A percentile compares a stretch with the other conserved stretches of the same genome.
These are phyloP conservation scores for Eucalyptus regnans DNA, from an alignment of 345 rosid genomes.

Conservation along the genomic window DNA sequence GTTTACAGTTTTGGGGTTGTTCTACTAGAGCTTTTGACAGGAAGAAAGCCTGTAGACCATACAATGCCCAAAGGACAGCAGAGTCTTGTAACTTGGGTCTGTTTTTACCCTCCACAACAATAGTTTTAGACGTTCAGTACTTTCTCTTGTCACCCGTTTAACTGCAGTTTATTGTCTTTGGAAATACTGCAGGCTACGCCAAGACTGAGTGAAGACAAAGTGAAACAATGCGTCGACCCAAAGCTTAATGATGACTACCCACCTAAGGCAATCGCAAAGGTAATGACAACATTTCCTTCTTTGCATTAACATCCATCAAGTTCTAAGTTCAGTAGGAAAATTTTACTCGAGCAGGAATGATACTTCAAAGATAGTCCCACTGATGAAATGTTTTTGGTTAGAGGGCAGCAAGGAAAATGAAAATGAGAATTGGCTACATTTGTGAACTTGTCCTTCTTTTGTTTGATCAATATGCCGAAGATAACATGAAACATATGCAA, in stretches of 20 bases:
- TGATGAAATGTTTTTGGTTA: background rate
- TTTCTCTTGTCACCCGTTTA: background rate
- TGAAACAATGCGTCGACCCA: slow-evolving; percentile 92
- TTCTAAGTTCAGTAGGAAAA: background rate
- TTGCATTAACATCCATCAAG: background rate
- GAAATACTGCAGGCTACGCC: slow-evolving; percentile 69
- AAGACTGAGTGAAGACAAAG: slow-evolving; percentile 94
- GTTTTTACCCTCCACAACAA: background rate
- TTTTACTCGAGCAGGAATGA: background rate
- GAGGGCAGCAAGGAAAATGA: background rate
- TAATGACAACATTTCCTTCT: background rate
- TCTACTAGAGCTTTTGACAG: slow-evolving; percentile 87
- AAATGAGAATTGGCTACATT: background rate
- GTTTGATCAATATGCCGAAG: background rate
- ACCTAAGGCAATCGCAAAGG: slow-evolving; percentile 94
- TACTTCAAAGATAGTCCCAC: background rate
- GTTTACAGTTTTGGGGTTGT: slow-evolving; percentile 97
- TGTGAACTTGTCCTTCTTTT: background rate
- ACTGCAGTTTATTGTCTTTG: too few species aligned
- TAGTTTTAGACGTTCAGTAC: background rate
- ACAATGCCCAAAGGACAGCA: slow-evolving; percentile 95
- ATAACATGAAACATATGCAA: background rate
- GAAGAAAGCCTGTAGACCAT: slow-evolving; percentile 90
- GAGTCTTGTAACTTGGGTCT: slow-evolving; percentile 95
- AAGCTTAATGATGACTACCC: slow-evolving; percentile 80